These are phyloP conservation scores for Eucalyptus virginea DNA, from an alignment of 345 rosid species.

Conservation along the genomic window DNA sequence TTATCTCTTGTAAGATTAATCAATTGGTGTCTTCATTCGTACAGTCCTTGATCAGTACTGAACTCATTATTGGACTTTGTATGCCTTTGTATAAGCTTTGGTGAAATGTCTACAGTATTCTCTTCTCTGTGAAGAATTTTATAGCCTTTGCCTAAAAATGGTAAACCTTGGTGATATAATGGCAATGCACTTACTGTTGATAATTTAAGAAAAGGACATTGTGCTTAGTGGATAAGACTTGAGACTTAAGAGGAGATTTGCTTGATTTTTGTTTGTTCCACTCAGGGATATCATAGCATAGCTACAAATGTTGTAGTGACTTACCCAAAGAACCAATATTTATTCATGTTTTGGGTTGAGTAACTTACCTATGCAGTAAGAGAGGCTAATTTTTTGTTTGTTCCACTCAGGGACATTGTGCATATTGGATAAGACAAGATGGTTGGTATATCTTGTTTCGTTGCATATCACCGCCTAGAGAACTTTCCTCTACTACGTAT, in stretches of 20 bases:
- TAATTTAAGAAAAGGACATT: background rate
- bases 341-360: background rate
- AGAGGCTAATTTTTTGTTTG: background rate
- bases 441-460: background rate
- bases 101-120: background rate
- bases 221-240: background rate
- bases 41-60: background rate
- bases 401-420: too few species aligned
- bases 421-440: background rate
- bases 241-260: background rate
- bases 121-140: background rate
- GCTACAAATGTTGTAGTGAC: background rate
- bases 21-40: background rate
- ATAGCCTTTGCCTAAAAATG: background rate
- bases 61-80: background rate
- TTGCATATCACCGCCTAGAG: background rate
- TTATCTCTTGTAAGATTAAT: slow-evolving; percentile 71
- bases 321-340: background rate
- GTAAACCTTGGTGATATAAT: background rate
- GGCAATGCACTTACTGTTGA: background rate
- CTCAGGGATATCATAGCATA: background rate
- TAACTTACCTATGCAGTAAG: background rate
- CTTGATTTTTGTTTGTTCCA: background rate
- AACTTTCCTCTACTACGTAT: background rate
- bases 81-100: background rate